Base-by-base conservation (phyloP, 2,329 filamentous ascomycete species). In the Paracoccidioides lutzii region DNA sequence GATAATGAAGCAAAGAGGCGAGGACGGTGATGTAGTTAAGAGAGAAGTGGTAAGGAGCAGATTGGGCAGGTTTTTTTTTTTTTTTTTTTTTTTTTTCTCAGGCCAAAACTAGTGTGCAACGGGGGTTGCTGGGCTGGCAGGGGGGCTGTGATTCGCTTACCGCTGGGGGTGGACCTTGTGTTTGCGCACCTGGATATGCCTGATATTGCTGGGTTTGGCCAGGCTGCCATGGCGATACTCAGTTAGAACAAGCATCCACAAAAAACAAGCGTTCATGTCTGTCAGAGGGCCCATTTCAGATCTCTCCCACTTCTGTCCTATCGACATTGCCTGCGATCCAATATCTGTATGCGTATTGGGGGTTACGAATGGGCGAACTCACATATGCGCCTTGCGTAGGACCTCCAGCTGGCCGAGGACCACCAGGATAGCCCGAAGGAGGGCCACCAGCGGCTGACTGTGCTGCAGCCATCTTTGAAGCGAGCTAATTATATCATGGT, bases 181-280 rank as follows among this genome's bases (percentile, higher is more conserved):
- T 56, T 59, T 65, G 58, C 49, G 64, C 66, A 63, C 73, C 75
- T 62, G 74, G 75, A 66, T 78, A 82, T 61, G 79, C 75, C 71
- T 81, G 78, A 69, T 82, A 81, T 64, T 75, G 72, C 58, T 68
- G 70, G 9, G 15, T 51, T 62, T 78, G 74, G 53, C 72, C 69
- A 61, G 72, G 72, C 73, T 75, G 59, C 38, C 55, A 54, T 48
- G 55, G 38, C 37, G 43, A 50, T 28, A 42, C 44, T 38, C 43
- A 22, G 30, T 48, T 30, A 35, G 44, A 49, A 35, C 37, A 12
- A 41, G 12, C 28, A 3, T 30, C 9, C 22, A 32, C 22, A 45
- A 10, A 12, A 14, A 32, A 43, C 7, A 28, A 28, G 10, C 2
- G 22, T 1, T 22, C 15, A 44, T 44, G 9, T 15, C 42, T 6